Percentiles rank a stretch among this genome's conserved stretches.
phyloP scores from a whole-genome alignment of 768 basidiomycete species.

The Kwoniella bestiolae region DNA sequence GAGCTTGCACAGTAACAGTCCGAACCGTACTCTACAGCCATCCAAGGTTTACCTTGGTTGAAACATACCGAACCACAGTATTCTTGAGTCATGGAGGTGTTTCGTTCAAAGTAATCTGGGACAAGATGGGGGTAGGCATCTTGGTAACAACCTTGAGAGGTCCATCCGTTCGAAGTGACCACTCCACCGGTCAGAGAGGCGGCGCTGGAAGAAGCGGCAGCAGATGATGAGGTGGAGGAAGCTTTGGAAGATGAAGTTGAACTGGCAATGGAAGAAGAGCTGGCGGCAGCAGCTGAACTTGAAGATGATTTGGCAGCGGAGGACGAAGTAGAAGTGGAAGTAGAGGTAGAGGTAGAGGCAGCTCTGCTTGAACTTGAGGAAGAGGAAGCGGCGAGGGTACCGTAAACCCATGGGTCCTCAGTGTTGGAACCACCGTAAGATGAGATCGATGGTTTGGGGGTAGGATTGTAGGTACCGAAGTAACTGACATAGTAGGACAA shows the following conservation, averaged over 20 bases:
- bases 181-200: constrained; percentile 5
- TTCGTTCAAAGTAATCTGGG: constrained; percentile 5
- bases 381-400: constrained; percentile 7
- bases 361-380: constrained; percentile 8
- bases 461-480: constrained; percentile 25
- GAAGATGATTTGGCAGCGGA: neutral
- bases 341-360: neutral
- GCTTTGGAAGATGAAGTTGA: constrained; percentile 8
- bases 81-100: constrained; percentile 15
- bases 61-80: constrained; percentile 16
- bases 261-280: neutral
- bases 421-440: constrained; percentile 14
- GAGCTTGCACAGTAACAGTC: constrained; percentile 22
- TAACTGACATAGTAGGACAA: constrained; percentile 29
- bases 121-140: constrained; percentile 3
- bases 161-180: constrained; percentile 7
- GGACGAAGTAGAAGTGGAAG: neutral
- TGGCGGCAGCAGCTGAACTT: constrained; percentile 9
- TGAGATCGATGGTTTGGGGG: constrained; percentile 13
- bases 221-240: neutral
- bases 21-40: constrained; percentile 23
- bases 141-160: constrained; percentile 16
- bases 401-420: constrained; percentile 27
- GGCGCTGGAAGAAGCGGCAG: constrained; percentile 4
- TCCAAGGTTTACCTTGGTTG: constrained; percentile 15